Conservation (phyloP, 768 basidiomycete genomes). For the Lyophyllum shimeji region DNA sequence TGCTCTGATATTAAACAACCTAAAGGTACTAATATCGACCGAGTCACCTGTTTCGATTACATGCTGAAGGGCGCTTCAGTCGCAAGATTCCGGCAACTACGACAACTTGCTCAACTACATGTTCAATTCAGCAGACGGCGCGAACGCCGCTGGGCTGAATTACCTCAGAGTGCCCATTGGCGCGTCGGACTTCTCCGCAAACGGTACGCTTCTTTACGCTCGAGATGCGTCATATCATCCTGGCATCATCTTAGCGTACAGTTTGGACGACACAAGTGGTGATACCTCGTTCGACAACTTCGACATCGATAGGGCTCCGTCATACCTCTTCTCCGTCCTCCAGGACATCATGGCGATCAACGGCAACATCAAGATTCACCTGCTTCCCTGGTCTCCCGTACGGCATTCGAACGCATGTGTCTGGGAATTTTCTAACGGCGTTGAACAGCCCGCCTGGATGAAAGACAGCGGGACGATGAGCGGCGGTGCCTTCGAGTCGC, state of each 20-base stretch:
- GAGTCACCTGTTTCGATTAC: no score
- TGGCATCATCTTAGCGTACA: slow-evolving; percentile 47
- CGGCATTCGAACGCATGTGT: slow-evolving; percentile 18
- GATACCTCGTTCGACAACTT: slow-evolving; percentile 62
- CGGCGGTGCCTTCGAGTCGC: slow-evolving; percentile 57
- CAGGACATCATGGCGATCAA: slow-evolving; percentile 65
- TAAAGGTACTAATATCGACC: slow-evolving; percentile 54
- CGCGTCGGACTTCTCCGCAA: slow-evolving; percentile 70
- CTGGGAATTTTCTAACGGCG: neutral
- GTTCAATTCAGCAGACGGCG: slow-evolving; percentile 62
- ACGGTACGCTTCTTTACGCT: slow-evolving; percentile 31
- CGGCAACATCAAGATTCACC: slow-evolving; percentile 48
- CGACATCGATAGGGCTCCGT: slow-evolving; percentile 56
- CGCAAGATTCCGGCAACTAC: slow-evolving; percentile 53
- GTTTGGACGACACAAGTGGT: slow-evolving; percentile 59
- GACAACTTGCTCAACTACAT: slow-evolving; percentile 56
- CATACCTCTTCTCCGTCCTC: slow-evolving; percentile 61
- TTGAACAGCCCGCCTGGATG: slow-evolving; percentile 74
- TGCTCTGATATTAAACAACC: slow-evolving; percentile 54
- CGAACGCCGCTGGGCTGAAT: slow-evolving; percentile 63
- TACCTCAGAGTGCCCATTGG: slow-evolving; percentile 72
- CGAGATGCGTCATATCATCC: neutral
- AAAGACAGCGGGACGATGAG: slow-evolving; percentile 66
- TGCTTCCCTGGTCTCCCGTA: slow-evolving; percentile 78
- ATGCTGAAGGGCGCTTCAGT: slow-evolving; percentile 27